Evolutionary conservation across 2,329 filamentous ascomycete species (phyloP).

Genomic region (Cryoendolithus antarcticus): DNA sequence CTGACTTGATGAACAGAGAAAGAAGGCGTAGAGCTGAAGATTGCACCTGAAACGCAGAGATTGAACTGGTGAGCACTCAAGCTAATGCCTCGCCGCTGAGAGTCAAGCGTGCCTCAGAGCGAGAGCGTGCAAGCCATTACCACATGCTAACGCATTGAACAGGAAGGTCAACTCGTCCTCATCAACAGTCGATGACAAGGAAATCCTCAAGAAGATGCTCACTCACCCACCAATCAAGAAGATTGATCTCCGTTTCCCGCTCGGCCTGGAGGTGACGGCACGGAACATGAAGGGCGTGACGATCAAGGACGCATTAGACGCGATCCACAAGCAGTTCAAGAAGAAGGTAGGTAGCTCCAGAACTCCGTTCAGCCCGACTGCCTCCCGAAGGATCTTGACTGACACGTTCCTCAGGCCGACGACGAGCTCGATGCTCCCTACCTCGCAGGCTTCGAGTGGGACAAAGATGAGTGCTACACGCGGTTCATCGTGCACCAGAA

Average conservation of each 20-base stretch:
- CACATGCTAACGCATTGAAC: conserved; percentile 6
- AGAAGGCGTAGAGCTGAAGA: conserved; percentile 56
- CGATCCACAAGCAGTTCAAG: conserved; percentile 92
- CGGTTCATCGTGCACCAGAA: conserved; percentile 76
- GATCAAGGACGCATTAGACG: conserved; percentile 91
- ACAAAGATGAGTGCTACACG: conserved; percentile 84
- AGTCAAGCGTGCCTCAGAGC: neutral
- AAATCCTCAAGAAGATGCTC: conserved; percentile 69
- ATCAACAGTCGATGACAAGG: conserved; percentile 64
- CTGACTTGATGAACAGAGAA: conserved; percentile 46
- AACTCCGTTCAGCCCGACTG: conserved; percentile 12
- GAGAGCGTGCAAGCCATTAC: conserved; percentile 2
- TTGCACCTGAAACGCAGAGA: conserved; percentile 73
- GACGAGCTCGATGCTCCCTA: conserved; percentile 82
- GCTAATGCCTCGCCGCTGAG: conserved; percentile 5
- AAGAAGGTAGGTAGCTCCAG: conserved; percentile 60
- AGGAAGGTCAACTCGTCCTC: conserved; percentile 94
- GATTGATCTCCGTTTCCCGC: conserved; percentile 83
- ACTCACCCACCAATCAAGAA: conserved; percentile 78
- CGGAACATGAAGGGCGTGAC: conserved; percentile 90
- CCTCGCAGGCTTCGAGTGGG: conserved; percentile 92
- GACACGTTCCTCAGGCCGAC: conserved; percentile 50
- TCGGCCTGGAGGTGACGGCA: conserved; percentile 77
- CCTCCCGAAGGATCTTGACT: conserved; percentile 2
- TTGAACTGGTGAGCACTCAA: conserved; percentile 62